Evolutionary conservation across 495 filamentous ascomycete species (phyloP).

Genomic region (Podospora anserina): DNA sequence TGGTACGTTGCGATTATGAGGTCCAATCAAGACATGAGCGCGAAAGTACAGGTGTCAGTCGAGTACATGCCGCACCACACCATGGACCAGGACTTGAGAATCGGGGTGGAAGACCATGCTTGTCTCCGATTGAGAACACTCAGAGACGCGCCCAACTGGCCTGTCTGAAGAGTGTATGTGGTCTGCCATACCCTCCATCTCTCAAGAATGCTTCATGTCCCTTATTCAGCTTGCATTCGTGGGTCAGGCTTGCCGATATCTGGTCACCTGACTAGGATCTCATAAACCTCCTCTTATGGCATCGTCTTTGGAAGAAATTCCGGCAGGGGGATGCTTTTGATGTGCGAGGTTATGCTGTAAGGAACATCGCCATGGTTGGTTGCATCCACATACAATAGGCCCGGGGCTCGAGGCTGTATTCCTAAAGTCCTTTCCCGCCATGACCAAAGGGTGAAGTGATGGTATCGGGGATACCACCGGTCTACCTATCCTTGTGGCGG

Average conservation of each 20-base stretch:
- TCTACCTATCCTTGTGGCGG: neutral
- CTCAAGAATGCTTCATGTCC: slow-evolving; percentile 1
- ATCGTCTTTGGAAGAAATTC: too few relatives aligned
- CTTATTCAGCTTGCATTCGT: slow-evolving; percentile 21
- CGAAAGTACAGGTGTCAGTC: slow-evolving; percentile 24
- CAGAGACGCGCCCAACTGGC: too few relatives aligned
- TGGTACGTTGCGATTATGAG: neutral
- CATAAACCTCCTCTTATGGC: neutral
- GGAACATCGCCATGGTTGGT: neutral
- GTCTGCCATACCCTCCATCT: slow-evolving; percentile 19
- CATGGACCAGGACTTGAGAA: slow-evolving; percentile 8
- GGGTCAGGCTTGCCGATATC: slow-evolving; percentile 1
- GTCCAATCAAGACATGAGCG: slow-evolving; percentile 27
- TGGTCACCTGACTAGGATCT: neutral
- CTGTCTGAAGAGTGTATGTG: slow-evolving; percentile 5
- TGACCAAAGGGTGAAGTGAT: neutral
- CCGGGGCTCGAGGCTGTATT: too few relatives aligned
- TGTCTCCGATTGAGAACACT: slow-evolving; percentile 14
- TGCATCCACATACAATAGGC: neutral
- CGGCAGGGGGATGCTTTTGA: neutral
- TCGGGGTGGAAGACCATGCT: neutral
- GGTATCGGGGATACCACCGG: neutral
- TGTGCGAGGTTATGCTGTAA: neutral
- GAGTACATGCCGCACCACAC: slow-evolving; percentile 10
- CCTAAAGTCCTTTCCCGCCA: too few relatives aligned